These are phyloP conservation scores for Colletotrichum sp. DNA, from an alignment of 2,329 filamentous ascomycete species.

Conservation along the genomic window DNA sequence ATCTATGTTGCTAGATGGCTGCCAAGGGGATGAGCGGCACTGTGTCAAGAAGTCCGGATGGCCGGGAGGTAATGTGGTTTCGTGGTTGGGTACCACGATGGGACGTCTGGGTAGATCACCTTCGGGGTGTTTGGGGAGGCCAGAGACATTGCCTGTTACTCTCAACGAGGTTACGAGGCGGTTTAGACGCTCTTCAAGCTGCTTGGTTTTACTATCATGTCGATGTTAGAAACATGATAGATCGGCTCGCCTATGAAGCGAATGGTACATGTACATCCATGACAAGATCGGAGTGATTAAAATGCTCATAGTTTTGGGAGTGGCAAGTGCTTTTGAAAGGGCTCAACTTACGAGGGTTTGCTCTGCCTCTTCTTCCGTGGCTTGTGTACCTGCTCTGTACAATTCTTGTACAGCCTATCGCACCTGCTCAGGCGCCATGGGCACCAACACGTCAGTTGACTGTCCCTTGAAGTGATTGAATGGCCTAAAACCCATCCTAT, in stretches of 20 bases:
- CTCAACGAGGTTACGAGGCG: conserved; percentile 53
- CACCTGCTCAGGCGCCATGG: conserved; percentile 38
- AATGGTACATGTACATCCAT: too few relatives aligned
- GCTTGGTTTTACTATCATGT: conserved; percentile 47
- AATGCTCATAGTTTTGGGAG: too few relatives aligned
- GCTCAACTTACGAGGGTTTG: conserved; percentile 52
- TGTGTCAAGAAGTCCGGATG: neutral
- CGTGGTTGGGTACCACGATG: neutral
- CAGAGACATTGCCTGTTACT: conserved; percentile 42
- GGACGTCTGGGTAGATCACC: neutral
- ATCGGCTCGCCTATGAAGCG: neutral
- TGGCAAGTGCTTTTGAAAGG: too few relatives aligned
- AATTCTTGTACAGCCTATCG: conserved; percentile 52
- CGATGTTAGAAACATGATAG: accelerated
- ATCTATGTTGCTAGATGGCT: conserved; percentile 20
- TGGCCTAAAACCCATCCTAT: accelerated
- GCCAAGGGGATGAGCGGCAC: neutral
- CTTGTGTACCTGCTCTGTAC: conserved; percentile 49
- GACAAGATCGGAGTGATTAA: neutral
- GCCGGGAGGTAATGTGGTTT: neutral
- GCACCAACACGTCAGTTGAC: neutral
- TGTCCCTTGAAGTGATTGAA: accelerated
- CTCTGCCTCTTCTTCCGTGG: conserved; percentile 56
- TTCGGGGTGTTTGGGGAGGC: neutral
- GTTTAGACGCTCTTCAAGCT: conserved; percentile 55